Base-by-base conservation (phyloP, 257 asterid species). In the Solanum chaucha region DNA sequence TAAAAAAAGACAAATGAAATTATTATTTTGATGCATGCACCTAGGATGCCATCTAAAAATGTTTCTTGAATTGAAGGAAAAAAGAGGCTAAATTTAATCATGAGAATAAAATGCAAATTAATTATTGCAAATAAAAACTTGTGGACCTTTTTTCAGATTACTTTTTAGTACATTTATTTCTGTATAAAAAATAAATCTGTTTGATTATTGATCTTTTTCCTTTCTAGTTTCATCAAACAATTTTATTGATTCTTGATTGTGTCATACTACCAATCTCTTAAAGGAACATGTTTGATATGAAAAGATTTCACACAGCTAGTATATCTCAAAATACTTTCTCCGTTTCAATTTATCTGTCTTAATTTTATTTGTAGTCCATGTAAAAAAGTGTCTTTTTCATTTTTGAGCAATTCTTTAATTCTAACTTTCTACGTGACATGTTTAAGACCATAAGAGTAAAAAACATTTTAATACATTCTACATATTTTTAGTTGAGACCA, bases 361-460 rank as follows among this genome's bases (percentile, higher is more conserved):
- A 10, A 4, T 61, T 61, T 61, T 22, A n/a, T n/a, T 61, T 61
- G 0, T 22, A 61, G 3, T n/a, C 5, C 3, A 0, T 22, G 5
- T 61, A 1, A 9, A 61, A 22, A 22, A 9, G 11, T 0, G 13
- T 61, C 12, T 59, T 3, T 8, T n/a, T 8, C 8, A 1, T 20
- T 59, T 59, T 20, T 1, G 13, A 20, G 28, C 14, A 59, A 59
- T 4, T n/a, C 30, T 10, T 61, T 2, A 2, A 61, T 61, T 61
- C 1, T n/a, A 22, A n/a, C 3, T 61, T 61, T 0, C 7, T 61
- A 9, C 0, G 0, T n/a, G 7, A 22, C 30, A n/a, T n/a, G 14
- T 10, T 22, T 61, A 61, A 22, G 15, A n/a, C 0, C 15, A 1
- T 10, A 61, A 9, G 0, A 9, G 2, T 61, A 61, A 61, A 9